These are phyloP conservation scores for Annulohypoxylon nitens DNA, from an alignment of 495 filamentous ascomycete genomes.

Conservation along the genomic window DNA sequence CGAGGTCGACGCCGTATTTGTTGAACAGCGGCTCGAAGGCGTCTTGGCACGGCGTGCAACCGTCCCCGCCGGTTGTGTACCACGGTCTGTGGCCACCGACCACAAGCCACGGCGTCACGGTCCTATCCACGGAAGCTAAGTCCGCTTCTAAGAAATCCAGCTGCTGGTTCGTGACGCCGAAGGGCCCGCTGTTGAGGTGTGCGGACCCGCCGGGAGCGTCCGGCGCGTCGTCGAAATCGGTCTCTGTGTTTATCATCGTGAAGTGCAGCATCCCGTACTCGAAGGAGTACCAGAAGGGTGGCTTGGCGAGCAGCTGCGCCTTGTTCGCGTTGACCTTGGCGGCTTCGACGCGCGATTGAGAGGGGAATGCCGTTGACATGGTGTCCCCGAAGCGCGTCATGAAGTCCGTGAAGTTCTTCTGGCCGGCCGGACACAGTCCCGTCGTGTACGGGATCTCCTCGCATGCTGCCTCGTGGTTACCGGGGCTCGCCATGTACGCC, in stretches of 20 bases:
- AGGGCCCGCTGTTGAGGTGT: slow-evolving; percentile 64
- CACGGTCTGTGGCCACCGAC: slow-evolving; percentile 72
- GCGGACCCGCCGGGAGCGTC: slow-evolving; percentile 61
- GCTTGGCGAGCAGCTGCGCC: slow-evolving; percentile 64
- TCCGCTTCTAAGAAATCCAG: slow-evolving; percentile 62
- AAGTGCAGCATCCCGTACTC: slow-evolving; percentile 72
- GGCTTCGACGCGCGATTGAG: slow-evolving; percentile 57
- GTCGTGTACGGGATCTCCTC: slow-evolving; percentile 58
- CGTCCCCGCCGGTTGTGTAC: slow-evolving; percentile 63
- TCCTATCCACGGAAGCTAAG: slow-evolving; percentile 61
- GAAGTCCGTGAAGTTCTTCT: slow-evolving; percentile 73
- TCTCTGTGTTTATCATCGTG: slow-evolving; percentile 70
- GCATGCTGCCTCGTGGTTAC: slow-evolving; percentile 61
- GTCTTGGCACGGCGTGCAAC: slow-evolving; percentile 65
- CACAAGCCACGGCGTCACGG: slow-evolving; percentile 68
- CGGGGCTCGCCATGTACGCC: slow-evolving; percentile 60
- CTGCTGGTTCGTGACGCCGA: slow-evolving; percentile 60
- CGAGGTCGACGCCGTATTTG: slow-evolving; percentile 72
- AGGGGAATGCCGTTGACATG: slow-evolving; percentile 64
- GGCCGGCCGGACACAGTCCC: slow-evolving; percentile 65
- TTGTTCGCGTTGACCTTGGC: slow-evolving; percentile 62
- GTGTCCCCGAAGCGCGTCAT: slow-evolving; percentile 66
- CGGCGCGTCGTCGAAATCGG: slow-evolving; percentile 63
- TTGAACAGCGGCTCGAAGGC: slow-evolving; percentile 71
- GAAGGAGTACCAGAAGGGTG: slow-evolving; percentile 76